Percentiles rank a stretch among this genome's conserved stretches.
Evolutionary conservation across 805 yeast species (phyloP).

Genomic region (Lachancea quebecensis): DNA sequence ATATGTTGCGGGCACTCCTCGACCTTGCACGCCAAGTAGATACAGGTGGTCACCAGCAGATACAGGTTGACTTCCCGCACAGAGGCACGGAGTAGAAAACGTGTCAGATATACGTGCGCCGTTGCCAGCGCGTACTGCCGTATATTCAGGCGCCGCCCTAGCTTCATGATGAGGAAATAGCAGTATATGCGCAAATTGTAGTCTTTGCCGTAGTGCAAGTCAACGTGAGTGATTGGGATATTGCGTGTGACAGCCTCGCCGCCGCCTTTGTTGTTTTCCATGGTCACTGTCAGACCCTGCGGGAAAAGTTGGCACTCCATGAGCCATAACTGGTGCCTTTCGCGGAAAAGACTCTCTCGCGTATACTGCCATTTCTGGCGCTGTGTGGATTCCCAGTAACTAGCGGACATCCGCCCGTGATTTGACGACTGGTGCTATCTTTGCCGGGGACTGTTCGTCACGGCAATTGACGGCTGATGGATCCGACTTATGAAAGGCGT

Average conservation of each 20-base stretch:
- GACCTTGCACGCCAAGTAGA: conserved; percentile 86
- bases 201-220: conserved; percentile 39
- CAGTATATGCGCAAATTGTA: conserved; percentile 67
- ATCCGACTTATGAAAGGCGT: no score
- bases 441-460: no score
- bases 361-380: conserved; percentile 75
- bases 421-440: neutral
- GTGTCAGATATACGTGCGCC: conserved; percentile 75
- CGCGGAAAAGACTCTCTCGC: conserved; percentile 45
- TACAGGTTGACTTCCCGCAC: conserved; percentile 79
- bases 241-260: conserved; percentile 34
- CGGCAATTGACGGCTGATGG: no score
- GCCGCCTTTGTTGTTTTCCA: conserved; percentile 23
- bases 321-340: conserved; percentile 37
- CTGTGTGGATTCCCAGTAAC: conserved; percentile 84
- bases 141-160: conserved; percentile 71
- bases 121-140: conserved; percentile 83
- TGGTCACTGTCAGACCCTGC: conserved; percentile 29
- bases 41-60: conserved; percentile 71
- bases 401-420: conserved; percentile 52
- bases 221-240: conserved; percentile 36
- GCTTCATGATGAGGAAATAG: conserved; percentile 63
- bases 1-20: conserved; percentile 96
- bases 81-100: conserved; percentile 68
- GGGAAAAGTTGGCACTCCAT: conserved; percentile 33